Conservation (phyloP, 441 rosid species). For the Corymbia citriodora region DNA sequence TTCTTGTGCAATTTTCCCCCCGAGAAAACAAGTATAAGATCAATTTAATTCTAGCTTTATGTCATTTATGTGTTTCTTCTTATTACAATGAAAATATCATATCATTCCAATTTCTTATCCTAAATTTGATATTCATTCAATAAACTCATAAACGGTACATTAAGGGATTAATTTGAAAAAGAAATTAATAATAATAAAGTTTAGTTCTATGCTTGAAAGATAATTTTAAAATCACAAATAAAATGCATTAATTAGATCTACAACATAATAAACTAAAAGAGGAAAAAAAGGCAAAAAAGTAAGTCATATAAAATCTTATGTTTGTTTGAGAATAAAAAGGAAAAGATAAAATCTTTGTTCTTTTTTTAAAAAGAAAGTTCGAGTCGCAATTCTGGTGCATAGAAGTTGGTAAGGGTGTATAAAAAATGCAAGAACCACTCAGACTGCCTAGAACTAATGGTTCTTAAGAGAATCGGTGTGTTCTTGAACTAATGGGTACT, state of each 20-base stretch:
- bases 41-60: not conserved
- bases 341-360: not conserved
- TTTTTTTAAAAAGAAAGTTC: not conserved
- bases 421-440: too few species aligned
- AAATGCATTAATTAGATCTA: not conserved
- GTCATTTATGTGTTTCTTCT: rapidly evolving
- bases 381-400: not conserved
- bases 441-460: rapidly evolving
- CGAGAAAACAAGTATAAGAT: not conserved
- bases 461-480: too few species aligned
- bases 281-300: not conserved
- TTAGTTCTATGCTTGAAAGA: not conserved
- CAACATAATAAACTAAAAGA: not conserved
- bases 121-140: not conserved
- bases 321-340: not conserved
- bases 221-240: too few species aligned
- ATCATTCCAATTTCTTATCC: not conserved
- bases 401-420: not conserved
- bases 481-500: too few species aligned
- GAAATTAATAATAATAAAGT: too few species aligned
- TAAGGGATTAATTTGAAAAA: not conserved
- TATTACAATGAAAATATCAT: not conserved
- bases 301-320: too few species aligned
- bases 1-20: rapidly evolving
- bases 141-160: not conserved